Conservation (phyloP, 2,329 filamentous ascomycete genomes). For the Beauveria bassiana region DNA sequence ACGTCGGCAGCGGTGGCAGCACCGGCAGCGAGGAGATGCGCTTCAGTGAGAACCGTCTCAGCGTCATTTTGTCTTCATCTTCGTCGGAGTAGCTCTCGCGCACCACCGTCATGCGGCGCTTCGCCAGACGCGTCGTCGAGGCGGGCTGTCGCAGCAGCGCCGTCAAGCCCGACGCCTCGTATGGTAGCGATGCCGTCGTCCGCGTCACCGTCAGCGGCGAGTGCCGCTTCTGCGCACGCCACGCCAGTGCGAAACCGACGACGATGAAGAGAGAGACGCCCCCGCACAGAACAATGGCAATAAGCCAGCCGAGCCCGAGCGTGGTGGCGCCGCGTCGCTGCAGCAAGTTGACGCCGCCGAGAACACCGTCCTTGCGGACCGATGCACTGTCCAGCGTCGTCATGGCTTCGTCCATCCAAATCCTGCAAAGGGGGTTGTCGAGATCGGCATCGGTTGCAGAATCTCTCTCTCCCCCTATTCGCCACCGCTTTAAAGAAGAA, state of each 20-base stretch:
- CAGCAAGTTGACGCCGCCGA: not conserved
- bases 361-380: not conserved
- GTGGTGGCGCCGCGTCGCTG: not conserved
- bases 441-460: not conserved
- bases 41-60: slow-evolving; percentile 24
- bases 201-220: slow-evolving; percentile 14
- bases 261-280: slow-evolving; percentile 36
- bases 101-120: slow-evolving; percentile 20
- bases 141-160: slow-evolving; percentile 10
- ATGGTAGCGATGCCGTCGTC: slow-evolving; percentile 6
- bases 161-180: slow-evolving; percentile 1
- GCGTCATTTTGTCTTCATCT: not conserved
- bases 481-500: not conserved
- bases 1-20: slow-evolving; percentile 26
- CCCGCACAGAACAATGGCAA: slow-evolving; percentile 41
- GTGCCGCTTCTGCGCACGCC: slow-evolving; percentile 22
- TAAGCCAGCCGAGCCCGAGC: slow-evolving; percentile 29
- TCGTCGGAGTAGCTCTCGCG: not conserved
- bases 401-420: not conserved
- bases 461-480: not conserved
- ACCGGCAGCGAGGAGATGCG: slow-evolving; percentile 19
- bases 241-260: slow-evolving; percentile 36
- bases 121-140: slow-evolving; percentile 23
- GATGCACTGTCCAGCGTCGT: not conserved
- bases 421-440: not conserved